phyloP scores from a whole-genome alignment of 495 filamentous ascomycete genomes.

The Penicillium taxi region DNA sequence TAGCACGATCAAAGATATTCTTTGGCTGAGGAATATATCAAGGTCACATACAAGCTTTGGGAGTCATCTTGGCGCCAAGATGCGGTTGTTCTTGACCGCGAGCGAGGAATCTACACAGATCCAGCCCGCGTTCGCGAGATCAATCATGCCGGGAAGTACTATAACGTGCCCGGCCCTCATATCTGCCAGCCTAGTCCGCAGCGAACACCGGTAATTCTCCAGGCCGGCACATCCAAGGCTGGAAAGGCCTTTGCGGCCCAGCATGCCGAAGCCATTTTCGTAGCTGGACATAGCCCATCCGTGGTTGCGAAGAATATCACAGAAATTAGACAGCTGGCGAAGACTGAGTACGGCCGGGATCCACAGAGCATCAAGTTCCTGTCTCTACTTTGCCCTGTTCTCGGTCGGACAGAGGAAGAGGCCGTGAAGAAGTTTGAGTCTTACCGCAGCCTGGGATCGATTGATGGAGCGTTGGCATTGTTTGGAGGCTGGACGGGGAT shows the following conservation, averaged over 20 bases:
- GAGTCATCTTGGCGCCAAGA: slow-evolving; percentile 64
- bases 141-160: slow-evolving; percentile 60
- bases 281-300: slow-evolving; percentile 41
- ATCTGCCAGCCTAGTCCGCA: slow-evolving; percentile 58
- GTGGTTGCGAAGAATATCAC: slow-evolving; percentile 42
- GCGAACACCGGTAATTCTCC: slow-evolving; percentile 55
- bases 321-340: slow-evolving; percentile 42
- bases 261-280: slow-evolving; percentile 48
- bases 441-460: slow-evolving; percentile 39
- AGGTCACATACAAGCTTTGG: slow-evolving; percentile 62
- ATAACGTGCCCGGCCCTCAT: slow-evolving; percentile 56
- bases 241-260: slow-evolving; percentile 58
- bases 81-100: slow-evolving; percentile 50
- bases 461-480: slow-evolving; percentile 49
- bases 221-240: slow-evolving; percentile 56
- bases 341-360: slow-evolving; percentile 38
- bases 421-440: slow-evolving; percentile 46
- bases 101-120: slow-evolving; percentile 50
- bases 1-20: slow-evolving; percentile 64
- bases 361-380: slow-evolving; percentile 47
- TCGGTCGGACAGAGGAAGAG: slow-evolving; percentile 48
- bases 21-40: slow-evolving; percentile 59
- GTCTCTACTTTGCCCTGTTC: slow-evolving; percentile 41
- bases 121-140: slow-evolving; percentile 53
- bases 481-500: slow-evolving; percentile 55